Evolutionary conservation across 768 basidiomycete species (phyloP), one percentile per base, ranked within the genome.

Genomic region (Macrocybe gigantea): DNA sequence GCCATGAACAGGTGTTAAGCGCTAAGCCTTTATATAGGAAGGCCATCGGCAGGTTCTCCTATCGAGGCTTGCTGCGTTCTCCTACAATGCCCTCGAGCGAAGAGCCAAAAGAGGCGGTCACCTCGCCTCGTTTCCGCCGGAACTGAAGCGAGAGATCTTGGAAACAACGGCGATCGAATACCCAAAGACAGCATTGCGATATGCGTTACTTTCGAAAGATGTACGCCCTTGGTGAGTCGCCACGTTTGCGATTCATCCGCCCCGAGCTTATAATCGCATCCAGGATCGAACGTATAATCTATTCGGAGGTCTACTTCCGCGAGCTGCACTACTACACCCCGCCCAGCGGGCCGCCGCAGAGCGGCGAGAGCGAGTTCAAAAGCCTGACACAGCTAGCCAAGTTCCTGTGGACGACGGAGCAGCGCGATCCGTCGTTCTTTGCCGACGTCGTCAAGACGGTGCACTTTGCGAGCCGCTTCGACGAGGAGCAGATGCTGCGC

Each of bases 271-370:
- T 31, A n/a, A 5, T 12, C 1, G 5, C 31, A 3, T 11, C 14
- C 33, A 56, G 57, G 57, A 51, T 56, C 3, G 57, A 58, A 38
- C 53, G 47, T 14, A 53, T 56, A 22, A 54, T 56, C 40, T 56
- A 56, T 41, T 53, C 43, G 22, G 55, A 53, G 36, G 50, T 58
- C 15, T 53, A 45, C 50, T 54, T 58, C 46, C 44, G 41, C 39
- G 49, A 47, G 0, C 44, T 49, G 30, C 53, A 34, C 8, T 44
- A 33, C 41, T 43, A 50, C 43, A 38, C 44, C 31, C 33, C 34
- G 11, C 36, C 38, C 13, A 14, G 32, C 37, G 38, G 42, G 15
- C n/a, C 36, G 22, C 37, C 41, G 12, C 36, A 37, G 7, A 7
- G 35, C 22, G 14, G 7, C 35, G 6, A 46, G 34, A 36, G 35